These are phyloP conservation scores for Sechiopsis laciniata DNA, from an alignment of 306 rosid species.

Conservation along the genomic window DNA sequence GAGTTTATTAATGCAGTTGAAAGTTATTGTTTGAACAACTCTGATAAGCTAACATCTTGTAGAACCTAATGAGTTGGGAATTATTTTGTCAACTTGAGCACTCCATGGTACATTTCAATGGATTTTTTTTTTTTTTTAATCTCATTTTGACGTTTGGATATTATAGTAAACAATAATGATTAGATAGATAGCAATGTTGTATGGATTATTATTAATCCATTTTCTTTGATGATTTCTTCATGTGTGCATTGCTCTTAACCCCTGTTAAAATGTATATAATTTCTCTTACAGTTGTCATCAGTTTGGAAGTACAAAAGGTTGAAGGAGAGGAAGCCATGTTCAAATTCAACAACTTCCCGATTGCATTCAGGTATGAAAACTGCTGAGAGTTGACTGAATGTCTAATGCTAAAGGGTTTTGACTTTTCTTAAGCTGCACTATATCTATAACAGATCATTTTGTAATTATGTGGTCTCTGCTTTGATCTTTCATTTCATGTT, in stretches of 20 bases:
- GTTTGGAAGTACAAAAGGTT: slow-evolving; percentile 83
- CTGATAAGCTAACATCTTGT: neutral
- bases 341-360: slow-evolving; percentile 54
- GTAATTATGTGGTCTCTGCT: neutral
- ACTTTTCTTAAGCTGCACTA: neutral
- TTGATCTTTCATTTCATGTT: neutral
- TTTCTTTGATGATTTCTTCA: neutral
- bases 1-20: neutral
- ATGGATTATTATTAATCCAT: neutral
- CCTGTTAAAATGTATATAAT: neutral
- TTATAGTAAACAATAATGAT: neutral
- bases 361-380: slow-evolving; percentile 50
- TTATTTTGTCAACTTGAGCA: neutral
- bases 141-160: neutral
- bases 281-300: slow-evolving; percentile 57
- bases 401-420: neutral
- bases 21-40: neutral
- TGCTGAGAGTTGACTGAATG: neutral
- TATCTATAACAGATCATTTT: too few relatives aligned
- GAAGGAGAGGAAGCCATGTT: slow-evolving; percentile 82
- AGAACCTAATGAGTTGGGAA: neutral
- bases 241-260: neutral
- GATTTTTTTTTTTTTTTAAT: too few relatives aligned
- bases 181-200: too few relatives aligned
- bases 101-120: neutral